Evolutionary conservation across 495 filamentous ascomycete genomes (phyloP).

Genomic region (Penicillium mononematosum): DNA sequence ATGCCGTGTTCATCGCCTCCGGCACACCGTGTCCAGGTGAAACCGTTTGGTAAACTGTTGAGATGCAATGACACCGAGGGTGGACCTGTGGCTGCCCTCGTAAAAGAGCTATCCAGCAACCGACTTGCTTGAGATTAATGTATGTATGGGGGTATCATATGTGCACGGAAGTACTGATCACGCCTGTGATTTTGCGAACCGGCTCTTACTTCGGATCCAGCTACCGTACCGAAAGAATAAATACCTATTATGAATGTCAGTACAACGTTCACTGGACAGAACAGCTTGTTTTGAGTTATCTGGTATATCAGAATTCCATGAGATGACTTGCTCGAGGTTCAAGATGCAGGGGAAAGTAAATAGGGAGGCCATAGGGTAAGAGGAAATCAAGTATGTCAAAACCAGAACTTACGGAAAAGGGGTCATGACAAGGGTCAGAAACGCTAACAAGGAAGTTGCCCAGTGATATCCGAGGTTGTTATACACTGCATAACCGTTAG

Average conservation of each 20-base stretch:
- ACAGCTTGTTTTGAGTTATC: background rate
- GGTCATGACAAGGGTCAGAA: slow-evolving; percentile 66
- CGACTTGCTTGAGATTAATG: background rate
- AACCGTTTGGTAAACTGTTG: slow-evolving; percentile 11
- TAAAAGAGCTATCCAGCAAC: background rate
- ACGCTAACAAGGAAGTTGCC: slow-evolving; percentile 67
- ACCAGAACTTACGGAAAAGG: slow-evolving; percentile 60
- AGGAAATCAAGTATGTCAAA: background rate
- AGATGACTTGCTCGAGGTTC: background rate
- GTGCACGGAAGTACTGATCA: slow-evolving; percentile 13
- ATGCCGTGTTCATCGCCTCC: background rate
- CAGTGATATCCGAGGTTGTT: slow-evolving; percentile 66
- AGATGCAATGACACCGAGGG: slow-evolving; percentile 10
- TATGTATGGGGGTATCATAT: slow-evolving; percentile 12
- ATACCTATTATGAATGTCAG: slow-evolving; percentile 39
- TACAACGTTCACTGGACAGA: background rate
- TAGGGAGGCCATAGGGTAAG: slow-evolving; percentile 17
- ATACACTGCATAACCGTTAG: slow-evolving; percentile 56
- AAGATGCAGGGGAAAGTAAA: slow-evolving; percentile 20
- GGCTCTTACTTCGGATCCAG: slow-evolving; percentile 51
- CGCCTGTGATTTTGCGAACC: slow-evolving; percentile 47
- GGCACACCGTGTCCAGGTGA: background rate
- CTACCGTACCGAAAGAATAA: slow-evolving; percentile 64
- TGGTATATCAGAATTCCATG: slow-evolving; percentile 6
- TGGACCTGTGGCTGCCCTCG: slow-evolving; percentile 12